These are phyloP conservation scores for Isatis tinctoria DNA, from an alignment of 345 rosid species.

Conservation along the genomic window DNA sequence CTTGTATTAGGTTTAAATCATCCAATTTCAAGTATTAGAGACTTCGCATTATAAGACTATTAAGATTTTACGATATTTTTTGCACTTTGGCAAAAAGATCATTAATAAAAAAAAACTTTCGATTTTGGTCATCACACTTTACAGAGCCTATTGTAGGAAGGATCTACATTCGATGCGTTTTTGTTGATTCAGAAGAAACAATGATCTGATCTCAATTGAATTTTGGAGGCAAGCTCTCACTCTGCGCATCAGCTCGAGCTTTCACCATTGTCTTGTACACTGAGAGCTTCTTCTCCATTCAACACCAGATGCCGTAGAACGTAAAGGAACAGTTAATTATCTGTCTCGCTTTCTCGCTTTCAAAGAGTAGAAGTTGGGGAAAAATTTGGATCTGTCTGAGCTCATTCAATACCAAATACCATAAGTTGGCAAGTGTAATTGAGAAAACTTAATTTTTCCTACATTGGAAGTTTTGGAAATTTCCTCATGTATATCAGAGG, in stretches of 20 bases:
- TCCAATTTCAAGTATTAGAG: too few species aligned
- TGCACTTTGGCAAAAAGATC: too few species aligned
- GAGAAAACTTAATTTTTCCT: too few species aligned
- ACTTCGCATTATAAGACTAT: too few species aligned
- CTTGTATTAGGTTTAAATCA: too few species aligned
- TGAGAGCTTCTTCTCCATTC: conserved; percentile 11
- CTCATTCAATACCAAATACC: too few species aligned
- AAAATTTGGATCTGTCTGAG: conserved; percentile 9
- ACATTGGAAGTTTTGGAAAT: too few species aligned
- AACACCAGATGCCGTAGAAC: background rate
- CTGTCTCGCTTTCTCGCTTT: background rate
- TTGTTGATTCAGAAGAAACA: background rate
- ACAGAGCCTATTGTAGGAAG: background rate
- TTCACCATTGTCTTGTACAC: conserved; percentile 14
- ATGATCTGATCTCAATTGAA: conserved; percentile 27
- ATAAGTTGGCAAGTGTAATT: too few species aligned
- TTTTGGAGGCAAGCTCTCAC: conserved; percentile 3
- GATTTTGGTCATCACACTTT: background rate
- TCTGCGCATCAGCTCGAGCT: conserved; percentile 10
- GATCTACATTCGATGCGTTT: conserved; percentile 5
- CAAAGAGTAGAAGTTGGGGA: background rate
- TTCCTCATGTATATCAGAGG: too few species aligned
- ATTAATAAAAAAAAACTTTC: too few species aligned
- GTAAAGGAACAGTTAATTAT: background rate
- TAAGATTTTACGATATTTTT: too few species aligned